Evolutionary conservation across 2,329 filamentous ascomycete species (phyloP).

Genomic region (Nectriaceae sp.): DNA sequence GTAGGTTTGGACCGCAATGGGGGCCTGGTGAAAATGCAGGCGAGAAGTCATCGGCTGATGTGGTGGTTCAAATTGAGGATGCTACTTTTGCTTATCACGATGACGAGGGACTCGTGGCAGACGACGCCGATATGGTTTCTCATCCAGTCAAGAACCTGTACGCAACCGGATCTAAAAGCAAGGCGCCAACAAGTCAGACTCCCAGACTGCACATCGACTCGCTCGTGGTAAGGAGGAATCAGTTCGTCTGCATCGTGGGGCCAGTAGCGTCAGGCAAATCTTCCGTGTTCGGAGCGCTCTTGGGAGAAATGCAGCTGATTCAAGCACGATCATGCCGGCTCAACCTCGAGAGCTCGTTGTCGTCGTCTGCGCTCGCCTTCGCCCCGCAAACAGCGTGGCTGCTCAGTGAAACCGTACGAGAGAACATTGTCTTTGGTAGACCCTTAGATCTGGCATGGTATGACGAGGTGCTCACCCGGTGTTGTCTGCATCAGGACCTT

Average conservation of each 20-base stretch:
- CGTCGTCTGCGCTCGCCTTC: conserved; percentile 32
- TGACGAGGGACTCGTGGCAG: background rate
- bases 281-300: conserved; percentile 65
- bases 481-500: conserved; percentile 45
- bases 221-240: conserved; percentile 62
- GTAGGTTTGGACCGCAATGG: too few relatives aligned
- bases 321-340: background rate
- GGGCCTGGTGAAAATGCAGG: too few relatives aligned
- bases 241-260: conserved; percentile 68
- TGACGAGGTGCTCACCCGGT: conserved; percentile 46
- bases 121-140: background rate
- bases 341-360: background rate
- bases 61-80: too few relatives aligned
- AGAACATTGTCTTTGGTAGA: conserved; percentile 67
- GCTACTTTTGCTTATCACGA: too few relatives aligned
- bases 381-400: conserved; percentile 44
- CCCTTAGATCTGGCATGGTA: conserved; percentile 50
- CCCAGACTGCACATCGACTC: conserved; percentile 66
- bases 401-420: conserved; percentile 29
- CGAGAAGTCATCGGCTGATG: too few relatives aligned
- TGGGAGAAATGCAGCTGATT: conserved; percentile 58
- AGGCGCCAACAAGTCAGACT: conserved; percentile 58
- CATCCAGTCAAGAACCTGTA: too few relatives aligned
- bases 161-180: too few relatives aligned
- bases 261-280: conserved; percentile 73